Conservation (phyloP, 805 yeast species). For the Blastobotrys attinorum region DNA sequence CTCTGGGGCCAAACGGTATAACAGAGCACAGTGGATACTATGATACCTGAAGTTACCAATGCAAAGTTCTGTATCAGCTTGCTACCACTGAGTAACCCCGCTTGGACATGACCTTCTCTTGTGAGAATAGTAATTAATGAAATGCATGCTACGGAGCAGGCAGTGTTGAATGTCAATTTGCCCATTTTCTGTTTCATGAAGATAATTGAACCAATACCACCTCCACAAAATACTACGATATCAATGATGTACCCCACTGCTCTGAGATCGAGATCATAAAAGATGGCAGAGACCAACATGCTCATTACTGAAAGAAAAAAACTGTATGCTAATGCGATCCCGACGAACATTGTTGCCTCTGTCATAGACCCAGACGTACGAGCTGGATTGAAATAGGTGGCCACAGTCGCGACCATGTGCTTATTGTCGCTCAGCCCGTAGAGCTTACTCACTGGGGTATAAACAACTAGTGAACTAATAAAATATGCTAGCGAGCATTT, state of each 20-base stretch:
- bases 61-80: constrained; percentile 46
- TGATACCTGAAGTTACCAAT: constrained; percentile 55
- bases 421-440: constrained; percentile 66
- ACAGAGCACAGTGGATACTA: constrained; percentile 52
- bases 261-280: constrained; percentile 39
- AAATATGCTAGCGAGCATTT: constrained; percentile 72
- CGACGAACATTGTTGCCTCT: constrained; percentile 59
- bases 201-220: constrained; percentile 58
- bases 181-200: constrained; percentile 60
- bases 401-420: constrained; percentile 74
- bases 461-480: constrained; percentile 66
- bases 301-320: constrained; percentile 45
- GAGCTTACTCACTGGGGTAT: constrained; percentile 31
- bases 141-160: constrained; percentile 70
- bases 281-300: constrained; percentile 42
- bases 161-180: constrained; percentile 68
- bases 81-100: constrained; percentile 47
- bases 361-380: constrained; percentile 75
- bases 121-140: constrained; percentile 62
- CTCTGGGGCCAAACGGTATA: constrained; percentile 56
- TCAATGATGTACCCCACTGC: constrained; percentile 46
- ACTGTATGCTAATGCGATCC: constrained; percentile 45
- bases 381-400: constrained; percentile 79
- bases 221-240: constrained; percentile 41
- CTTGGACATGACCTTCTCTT: constrained; percentile 62